Conservation (phyloP, 495 filamentous ascomycete species). For the Penicillium daleae region DNA sequence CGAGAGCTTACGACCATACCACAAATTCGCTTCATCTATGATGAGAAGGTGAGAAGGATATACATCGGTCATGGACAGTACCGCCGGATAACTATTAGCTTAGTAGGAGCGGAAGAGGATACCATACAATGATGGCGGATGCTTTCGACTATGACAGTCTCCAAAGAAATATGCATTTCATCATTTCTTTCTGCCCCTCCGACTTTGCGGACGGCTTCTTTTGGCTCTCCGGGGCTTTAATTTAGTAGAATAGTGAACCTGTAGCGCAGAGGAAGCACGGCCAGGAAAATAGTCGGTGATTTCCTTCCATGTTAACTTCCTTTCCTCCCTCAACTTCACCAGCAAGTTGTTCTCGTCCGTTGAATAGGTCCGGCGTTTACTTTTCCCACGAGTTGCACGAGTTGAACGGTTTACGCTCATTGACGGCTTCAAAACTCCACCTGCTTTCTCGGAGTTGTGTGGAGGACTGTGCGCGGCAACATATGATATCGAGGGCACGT, state of each 20-base stretch:
- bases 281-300: conserved; percentile 3
- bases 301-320: neutral
- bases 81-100: neutral
- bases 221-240: neutral
- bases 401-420: neutral
- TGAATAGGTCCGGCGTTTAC: neutral
- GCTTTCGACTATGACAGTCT: conserved; percentile 1
- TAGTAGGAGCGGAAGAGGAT: neutral
- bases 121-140: neutral
- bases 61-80: too few species aligned
- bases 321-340: neutral
- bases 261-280: neutral
- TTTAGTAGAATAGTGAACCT: neutral
- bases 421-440: neutral
- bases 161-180: neutral
- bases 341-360: neutral
- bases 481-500: neutral
- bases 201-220: neutral
- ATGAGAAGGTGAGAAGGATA: too few species aligned
- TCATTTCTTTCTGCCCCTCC: neutral
- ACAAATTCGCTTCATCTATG: too few species aligned
- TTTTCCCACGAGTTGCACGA: neutral
- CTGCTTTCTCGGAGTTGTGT: neutral
- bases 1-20: too few species aligned
- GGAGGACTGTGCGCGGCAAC: neutral